Percentiles rank a stretch among this genome's conserved stretches.
phyloP scores from a whole-genome alignment of 2,329 filamentous ascomycete genomes.

The Alternaria rosae region DNA sequence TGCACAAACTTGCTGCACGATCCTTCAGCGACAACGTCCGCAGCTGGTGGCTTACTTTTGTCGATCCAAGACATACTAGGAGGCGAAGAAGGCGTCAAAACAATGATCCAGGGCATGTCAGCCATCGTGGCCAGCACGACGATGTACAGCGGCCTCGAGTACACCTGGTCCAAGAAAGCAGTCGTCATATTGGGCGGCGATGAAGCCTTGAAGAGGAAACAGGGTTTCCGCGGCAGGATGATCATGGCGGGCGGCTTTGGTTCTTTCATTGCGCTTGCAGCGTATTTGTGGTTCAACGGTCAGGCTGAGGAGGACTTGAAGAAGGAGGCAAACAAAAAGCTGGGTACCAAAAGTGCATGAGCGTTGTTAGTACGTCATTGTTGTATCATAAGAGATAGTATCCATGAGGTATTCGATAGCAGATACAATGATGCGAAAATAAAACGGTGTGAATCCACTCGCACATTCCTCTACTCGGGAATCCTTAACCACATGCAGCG shows the following conservation, averaged over 20 bases:
- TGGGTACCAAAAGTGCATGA: not conserved
- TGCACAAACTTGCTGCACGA: slow-evolving; percentile 75
- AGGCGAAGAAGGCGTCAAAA: slow-evolving; percentile 45
- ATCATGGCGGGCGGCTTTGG: slow-evolving; percentile 59
- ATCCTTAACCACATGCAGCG: not conserved
- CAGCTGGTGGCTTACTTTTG: slow-evolving; percentile 34
- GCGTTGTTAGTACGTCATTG: not conserved
- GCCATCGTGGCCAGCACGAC: slow-evolving; percentile 89
- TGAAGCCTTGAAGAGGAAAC: slow-evolving; percentile 57
- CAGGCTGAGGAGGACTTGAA: slow-evolving; percentile 19
- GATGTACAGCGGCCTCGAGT: slow-evolving; percentile 91
- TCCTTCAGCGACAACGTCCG: slow-evolving; percentile 62
- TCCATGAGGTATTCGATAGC: not conserved
- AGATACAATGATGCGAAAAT: not conserved
- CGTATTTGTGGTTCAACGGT: slow-evolving; percentile 35
- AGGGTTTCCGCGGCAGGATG: slow-evolving; percentile 56
- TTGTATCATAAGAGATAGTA: not conserved
- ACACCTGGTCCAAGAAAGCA: slow-evolving; percentile 87
- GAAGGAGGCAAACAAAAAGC: slow-evolving; percentile 10
- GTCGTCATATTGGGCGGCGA: slow-evolving; percentile 77
- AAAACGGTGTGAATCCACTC: not conserved
- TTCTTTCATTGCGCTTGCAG: slow-evolving; percentile 52
- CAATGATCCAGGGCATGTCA: slow-evolving; percentile 58
- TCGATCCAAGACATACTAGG: slow-evolving; percentile 38
- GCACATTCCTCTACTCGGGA: not conserved